Percentiles rank a stretch among this genome's conserved stretches.
Evolutionary conservation across 345 rosid species (phyloP).

Genomic region (Aegle marmelos): DNA sequence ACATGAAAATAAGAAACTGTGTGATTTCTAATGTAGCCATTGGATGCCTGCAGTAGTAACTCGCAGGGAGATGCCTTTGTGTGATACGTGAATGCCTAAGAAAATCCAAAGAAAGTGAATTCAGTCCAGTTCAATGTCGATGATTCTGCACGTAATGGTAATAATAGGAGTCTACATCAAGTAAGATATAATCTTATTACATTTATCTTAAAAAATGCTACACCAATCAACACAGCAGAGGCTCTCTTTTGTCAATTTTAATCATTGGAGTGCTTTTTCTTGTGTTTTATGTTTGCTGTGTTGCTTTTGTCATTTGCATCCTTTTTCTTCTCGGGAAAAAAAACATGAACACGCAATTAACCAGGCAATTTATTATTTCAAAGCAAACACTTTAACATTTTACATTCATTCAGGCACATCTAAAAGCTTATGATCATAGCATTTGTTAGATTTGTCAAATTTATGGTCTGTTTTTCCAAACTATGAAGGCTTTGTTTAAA

Average conservation of each 20-base stretch:
- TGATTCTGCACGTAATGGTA: background rate
- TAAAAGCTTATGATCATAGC: too few relatives aligned
- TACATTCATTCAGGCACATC: too few relatives aligned
- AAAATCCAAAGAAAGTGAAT: background rate
- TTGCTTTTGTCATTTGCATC: background rate
- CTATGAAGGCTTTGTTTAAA: too few relatives aligned
- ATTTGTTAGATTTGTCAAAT: too few relatives aligned
- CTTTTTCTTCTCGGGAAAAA: background rate
- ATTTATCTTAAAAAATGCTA: background rate
- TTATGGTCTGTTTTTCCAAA: too few relatives aligned
- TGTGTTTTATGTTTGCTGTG: background rate
- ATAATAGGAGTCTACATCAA: background rate
- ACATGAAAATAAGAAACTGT: background rate
- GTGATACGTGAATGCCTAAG: background rate
- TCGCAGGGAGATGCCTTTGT: background rate
- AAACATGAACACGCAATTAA: background rate
- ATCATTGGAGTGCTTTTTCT: background rate
- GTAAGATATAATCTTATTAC: background rate
- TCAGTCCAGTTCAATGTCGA: background rate
- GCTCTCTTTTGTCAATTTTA: conserved; percentile 2
- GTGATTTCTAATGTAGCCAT: background rate
- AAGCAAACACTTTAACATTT: too few relatives aligned
- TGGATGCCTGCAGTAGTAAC: background rate
- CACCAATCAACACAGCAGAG: conserved; percentile 1
- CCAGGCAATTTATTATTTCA: too few relatives aligned